These are phyloP conservation scores for Fusarium staphyleae DNA, from an alignment of 2,329 filamentous ascomycete species.

Conservation along the genomic window DNA sequence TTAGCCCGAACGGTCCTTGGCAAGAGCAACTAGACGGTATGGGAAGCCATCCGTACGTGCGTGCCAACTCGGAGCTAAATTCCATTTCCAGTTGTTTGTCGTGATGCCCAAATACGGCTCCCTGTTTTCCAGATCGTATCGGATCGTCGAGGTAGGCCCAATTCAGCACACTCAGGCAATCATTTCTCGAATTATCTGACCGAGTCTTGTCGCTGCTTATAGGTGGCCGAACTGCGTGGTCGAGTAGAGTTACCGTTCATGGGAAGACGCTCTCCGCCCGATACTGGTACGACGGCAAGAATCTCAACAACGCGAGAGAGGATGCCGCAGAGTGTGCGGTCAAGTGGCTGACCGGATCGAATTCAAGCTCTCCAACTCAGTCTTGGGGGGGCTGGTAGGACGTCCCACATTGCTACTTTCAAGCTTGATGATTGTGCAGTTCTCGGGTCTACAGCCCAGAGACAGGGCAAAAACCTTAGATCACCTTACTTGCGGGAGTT, in stretches of 20 bases:
- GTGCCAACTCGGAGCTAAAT: constrained; percentile 10
- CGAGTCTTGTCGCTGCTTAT: constrained; percentile 3
- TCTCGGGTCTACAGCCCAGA: neutral
- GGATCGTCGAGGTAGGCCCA: constrained; percentile 71
- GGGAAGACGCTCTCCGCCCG: constrained; percentile 72
- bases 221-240: constrained; percentile 94
- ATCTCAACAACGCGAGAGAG: constrained; percentile 86
- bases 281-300: constrained; percentile 91
- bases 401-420: constrained; percentile 6
- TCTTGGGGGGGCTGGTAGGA: constrained; percentile 38
- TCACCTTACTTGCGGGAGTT: constrained; percentile 1
- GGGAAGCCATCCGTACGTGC: constrained; percentile 15
- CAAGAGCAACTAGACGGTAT: constrained; percentile 65
- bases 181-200: neutral
- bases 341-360: constrained; percentile 59
- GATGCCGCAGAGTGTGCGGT: constrained; percentile 88
- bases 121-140: constrained; percentile 76
- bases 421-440: neutral
- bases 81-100: constrained; percentile 61
- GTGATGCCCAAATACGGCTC: constrained; percentile 56
- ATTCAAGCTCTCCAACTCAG: constrained; percentile 34
- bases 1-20: constrained; percentile 51
- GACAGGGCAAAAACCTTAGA: too few species aligned
- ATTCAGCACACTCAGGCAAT: neutral
- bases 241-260: constrained; percentile 76